These are phyloP conservation scores for Ramularia endophylla DNA, from an alignment of 2,329 filamentous ascomycete genomes.

Conservation along the genomic window DNA sequence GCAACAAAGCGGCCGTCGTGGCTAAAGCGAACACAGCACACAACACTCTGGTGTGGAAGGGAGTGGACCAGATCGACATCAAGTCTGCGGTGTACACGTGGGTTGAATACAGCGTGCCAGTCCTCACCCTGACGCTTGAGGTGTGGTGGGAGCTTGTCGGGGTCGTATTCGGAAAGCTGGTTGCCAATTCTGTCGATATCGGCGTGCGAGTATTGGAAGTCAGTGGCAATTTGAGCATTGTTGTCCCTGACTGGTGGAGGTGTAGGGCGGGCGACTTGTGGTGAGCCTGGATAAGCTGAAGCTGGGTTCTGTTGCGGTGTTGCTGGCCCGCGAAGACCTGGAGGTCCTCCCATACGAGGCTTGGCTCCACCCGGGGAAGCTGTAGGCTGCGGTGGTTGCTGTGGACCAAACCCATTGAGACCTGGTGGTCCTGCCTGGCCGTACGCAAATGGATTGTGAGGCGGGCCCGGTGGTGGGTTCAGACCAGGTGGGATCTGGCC, in stretches of 20 bases:
- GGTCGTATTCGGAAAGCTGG: slow-evolving; percentile 77
- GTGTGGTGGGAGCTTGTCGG: slow-evolving; percentile 75
- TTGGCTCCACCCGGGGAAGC: slow-evolving; percentile 82
- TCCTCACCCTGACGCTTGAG: slow-evolving; percentile 85
- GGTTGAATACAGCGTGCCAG: slow-evolving; percentile 95
- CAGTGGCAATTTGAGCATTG: slow-evolving; percentile 22
- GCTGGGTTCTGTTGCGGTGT: slow-evolving; percentile 90
- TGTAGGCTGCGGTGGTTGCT: slow-evolving; percentile 76
- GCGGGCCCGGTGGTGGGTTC: slow-evolving; percentile 51
- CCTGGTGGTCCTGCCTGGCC: slow-evolving; percentile 48
- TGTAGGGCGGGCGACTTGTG: slow-evolving; percentile 81
- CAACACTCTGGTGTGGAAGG: slow-evolving; percentile 87
- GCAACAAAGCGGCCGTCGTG: slow-evolving; percentile 92
- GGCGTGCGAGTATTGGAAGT: slow-evolving; percentile 30
- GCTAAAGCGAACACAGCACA: slow-evolving; percentile 97
- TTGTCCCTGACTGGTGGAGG: slow-evolving; percentile 45
- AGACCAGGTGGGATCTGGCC: slow-evolving; percentile 63
- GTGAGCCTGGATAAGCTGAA: slow-evolving; percentile 82
- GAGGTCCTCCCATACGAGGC: slow-evolving; percentile 36
- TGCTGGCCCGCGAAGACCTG: slow-evolving; percentile 54
- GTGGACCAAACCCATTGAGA: slow-evolving; percentile 69
- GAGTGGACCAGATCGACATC: slow-evolving; percentile 95
- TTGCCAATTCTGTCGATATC: slow-evolving; percentile 52
- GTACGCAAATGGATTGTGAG: slow-evolving; percentile 64
- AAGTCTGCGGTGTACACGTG: slow-evolving; percentile 76